phyloP scores from a whole-genome alignment of 441 rosid genomes.

The Kokia cookei region DNA sequence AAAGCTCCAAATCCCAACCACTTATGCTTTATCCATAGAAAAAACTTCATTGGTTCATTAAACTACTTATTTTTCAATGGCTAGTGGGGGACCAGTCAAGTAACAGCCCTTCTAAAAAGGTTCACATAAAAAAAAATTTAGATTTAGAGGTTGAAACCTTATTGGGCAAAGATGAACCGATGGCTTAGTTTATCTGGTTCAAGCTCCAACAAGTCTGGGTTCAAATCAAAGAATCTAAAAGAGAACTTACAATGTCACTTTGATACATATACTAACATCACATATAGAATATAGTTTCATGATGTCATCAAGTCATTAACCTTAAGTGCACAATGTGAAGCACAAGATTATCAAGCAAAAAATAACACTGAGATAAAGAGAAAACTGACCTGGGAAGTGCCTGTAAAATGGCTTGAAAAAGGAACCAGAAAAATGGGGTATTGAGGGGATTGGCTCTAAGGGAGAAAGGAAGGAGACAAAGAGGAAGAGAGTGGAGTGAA shows the following conservation, averaged over 20 bases:
- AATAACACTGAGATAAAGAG: not conserved
- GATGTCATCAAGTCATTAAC: not conserved
- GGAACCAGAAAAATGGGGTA: slow-evolving; percentile 26
- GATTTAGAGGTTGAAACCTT: not conserved
- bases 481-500: not conserved
- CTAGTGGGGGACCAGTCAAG: not conserved
- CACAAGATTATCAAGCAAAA: not conserved
- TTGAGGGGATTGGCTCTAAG: slow-evolving; percentile 14
- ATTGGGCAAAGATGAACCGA: not conserved
- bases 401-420: slow-evolving; percentile 27
- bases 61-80: not conserved
- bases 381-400: slow-evolving; percentile 31
- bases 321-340: not conserved
- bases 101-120: not conserved
- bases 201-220: not conserved
- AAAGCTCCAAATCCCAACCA: not conserved
- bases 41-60: not conserved
- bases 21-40: not conserved
- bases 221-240: not conserved
- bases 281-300: no score
- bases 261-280: no score
- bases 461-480: not conserved
- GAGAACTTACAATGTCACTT: not conserved
- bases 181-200: not conserved
- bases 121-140: not conserved